Conservation (phyloP, 2,329 filamentous ascomycete genomes). For the Aschersonia sp. region DNA sequence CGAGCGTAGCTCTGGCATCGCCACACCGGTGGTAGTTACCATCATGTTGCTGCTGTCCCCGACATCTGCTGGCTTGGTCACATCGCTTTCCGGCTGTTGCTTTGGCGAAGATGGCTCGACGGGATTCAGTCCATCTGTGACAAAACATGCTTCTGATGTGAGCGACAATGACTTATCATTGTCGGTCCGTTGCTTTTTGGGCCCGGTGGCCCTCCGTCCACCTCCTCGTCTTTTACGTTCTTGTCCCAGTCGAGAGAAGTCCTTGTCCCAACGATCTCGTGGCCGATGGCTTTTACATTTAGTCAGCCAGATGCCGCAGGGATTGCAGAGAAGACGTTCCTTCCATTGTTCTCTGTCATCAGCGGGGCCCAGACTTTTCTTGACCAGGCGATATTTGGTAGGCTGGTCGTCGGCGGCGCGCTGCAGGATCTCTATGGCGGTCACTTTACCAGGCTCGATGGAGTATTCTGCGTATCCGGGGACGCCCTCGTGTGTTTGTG, state of each 20-base stretch:
- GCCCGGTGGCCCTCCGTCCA: constrained; percentile 23
- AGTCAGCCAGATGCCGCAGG: constrained; percentile 87
- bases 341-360: constrained; percentile 56
- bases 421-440: constrained; percentile 56
- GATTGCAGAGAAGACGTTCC: constrained; percentile 75
- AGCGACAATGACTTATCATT: constrained; percentile 27
- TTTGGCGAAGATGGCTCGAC: constrained; percentile 23
- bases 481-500: constrained; percentile 56
- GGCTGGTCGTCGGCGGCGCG: constrained; percentile 48
- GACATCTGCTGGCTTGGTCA: constrained; percentile 7
- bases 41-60: background rate
- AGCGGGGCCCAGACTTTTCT: constrained; percentile 50
- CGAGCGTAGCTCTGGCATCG: constrained; percentile 9
- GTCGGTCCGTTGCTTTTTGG: constrained; percentile 35
- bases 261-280: constrained; percentile 66
- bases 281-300: constrained; percentile 82
- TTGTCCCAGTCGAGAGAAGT: constrained; percentile 35
- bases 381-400: constrained; percentile 58
- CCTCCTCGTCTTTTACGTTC: constrained; percentile 34
- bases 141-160: constrained; percentile 39
- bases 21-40: constrained; percentile 1
- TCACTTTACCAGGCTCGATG: constrained; percentile 57
- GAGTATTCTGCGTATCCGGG: constrained; percentile 59
- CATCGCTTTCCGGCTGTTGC: constrained; percentile 5
- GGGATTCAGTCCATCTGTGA: constrained; percentile 37